A percentile compares a stretch with the other conserved stretches of the same genome.
These are phyloP conservation scores for Rhodotorula toruloides DNA, from an alignment of 768 basidiomycete species.

Conservation along the genomic window DNA sequence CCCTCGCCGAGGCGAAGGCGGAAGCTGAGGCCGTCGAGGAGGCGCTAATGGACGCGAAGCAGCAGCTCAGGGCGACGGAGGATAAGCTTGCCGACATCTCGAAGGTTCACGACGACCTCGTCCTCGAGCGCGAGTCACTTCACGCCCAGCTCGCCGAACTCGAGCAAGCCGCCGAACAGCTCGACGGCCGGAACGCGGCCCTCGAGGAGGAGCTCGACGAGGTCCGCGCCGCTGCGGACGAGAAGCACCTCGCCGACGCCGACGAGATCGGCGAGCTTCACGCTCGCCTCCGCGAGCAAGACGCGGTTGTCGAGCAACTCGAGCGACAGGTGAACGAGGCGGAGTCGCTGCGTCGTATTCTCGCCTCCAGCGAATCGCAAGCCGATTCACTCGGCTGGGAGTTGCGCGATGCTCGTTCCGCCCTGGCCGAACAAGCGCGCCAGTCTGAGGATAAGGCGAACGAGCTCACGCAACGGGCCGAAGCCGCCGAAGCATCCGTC, in stretches of 20 bases:
- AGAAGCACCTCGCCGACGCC: not conserved
- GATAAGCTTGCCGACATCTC: not conserved
- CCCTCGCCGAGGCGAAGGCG: not conserved
- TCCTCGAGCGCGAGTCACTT: not conserved
- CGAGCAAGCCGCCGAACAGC: not conserved
- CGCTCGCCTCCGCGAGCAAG: conserved; percentile 11
- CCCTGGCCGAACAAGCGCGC: not conserved
- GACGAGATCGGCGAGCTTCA: conserved; percentile 8
- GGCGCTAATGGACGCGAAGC: not conserved
- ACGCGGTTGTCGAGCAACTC: conserved; percentile 15
- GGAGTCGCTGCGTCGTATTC: conserved; percentile 9
- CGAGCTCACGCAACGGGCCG: conserved; percentile 9
- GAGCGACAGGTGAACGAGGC: not conserved
- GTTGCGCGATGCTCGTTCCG: conserved; percentile 3
- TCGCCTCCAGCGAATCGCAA: conserved; percentile 13
- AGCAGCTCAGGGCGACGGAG: not conserved
- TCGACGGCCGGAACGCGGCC: no score
- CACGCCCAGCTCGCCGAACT: not conserved
- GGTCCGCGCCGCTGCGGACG: conserved; percentile 13
- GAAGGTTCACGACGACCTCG: not conserved
- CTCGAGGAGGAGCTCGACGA: conserved; percentile 12
- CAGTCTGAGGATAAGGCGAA: not conserved
- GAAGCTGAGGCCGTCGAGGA: not conserved
- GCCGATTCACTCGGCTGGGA: conserved; percentile 24
- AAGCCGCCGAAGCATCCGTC: not conserved